These are phyloP conservation scores for Fusarium sp. DNA, from an alignment of 2,329 filamentous ascomycete genomes.

Conservation along the genomic window DNA sequence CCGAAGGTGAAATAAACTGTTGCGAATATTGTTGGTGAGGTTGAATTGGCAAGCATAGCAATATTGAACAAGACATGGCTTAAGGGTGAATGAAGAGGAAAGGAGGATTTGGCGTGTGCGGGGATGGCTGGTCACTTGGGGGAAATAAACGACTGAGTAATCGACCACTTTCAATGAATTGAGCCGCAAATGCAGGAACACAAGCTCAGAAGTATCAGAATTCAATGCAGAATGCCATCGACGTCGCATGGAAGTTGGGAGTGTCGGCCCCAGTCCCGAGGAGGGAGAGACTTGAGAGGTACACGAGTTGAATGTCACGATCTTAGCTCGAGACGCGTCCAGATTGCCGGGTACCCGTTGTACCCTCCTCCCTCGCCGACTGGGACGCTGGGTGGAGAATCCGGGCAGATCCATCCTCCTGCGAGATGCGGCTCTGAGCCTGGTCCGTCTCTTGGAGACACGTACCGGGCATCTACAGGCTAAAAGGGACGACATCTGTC, in stretches of 20 bases:
- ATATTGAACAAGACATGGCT: neutral
- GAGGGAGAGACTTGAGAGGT: slow-evolving; percentile 44
- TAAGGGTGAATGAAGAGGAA: neutral
- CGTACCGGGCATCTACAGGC: slow-evolving; percentile 27
- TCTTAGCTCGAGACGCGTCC: slow-evolving; percentile 45
- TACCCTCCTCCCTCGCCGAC: slow-evolving; percentile 32
- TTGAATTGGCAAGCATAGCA: neutral
- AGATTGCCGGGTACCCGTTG: slow-evolving; percentile 46
- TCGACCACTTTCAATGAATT: neutral
- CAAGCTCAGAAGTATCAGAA: neutral
- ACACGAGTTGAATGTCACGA: slow-evolving; percentile 45
- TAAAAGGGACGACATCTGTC: slow-evolving; percentile 19
- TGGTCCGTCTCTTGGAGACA: slow-evolving; percentile 32
- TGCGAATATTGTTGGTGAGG: neutral
- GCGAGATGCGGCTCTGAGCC: slow-evolving; percentile 44
- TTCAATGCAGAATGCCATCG: neutral
- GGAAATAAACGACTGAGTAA: neutral
- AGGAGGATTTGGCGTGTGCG: neutral
- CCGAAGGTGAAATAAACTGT: neutral
- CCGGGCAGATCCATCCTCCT: slow-evolving; percentile 41
- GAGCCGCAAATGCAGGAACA: neutral
- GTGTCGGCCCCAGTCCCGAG: slow-evolving; percentile 29
- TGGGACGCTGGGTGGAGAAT: slow-evolving; percentile 41
- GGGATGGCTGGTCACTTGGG: neutral
- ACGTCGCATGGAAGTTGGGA: slow-evolving; percentile 15